phyloP scores from a whole-genome alignment of 2,329 filamentous ascomycete species.

The Byssochlamys sp. region DNA sequence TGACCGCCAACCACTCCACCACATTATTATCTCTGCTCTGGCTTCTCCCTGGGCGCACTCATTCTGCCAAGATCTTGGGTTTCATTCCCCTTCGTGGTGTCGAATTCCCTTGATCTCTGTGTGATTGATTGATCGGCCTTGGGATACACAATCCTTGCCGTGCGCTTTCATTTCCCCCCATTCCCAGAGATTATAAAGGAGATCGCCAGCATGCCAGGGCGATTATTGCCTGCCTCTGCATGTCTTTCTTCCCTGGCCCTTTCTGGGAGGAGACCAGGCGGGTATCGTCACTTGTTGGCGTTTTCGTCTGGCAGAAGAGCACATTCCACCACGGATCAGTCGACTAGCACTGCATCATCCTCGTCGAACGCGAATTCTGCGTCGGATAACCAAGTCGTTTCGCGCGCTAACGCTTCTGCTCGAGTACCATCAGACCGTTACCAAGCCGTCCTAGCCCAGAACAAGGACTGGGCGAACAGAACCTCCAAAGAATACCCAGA shows the following conservation, averaged over 20 bases:
- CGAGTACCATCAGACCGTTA: conserved; percentile 44
- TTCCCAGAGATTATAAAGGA: background rate
- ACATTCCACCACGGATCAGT: background rate
- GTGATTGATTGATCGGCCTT: background rate
- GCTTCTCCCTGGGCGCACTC: background rate
- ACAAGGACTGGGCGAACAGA: conserved; percentile 60
- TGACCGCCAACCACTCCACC: background rate
- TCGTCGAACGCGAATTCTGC: background rate
- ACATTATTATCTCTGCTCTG: background rate
- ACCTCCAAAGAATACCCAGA: conserved; percentile 57
- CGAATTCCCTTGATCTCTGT: too few relatives aligned
- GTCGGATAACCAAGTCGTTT: background rate
- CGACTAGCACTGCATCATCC: background rate
- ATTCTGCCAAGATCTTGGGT: background rate
- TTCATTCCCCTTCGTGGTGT: background rate
- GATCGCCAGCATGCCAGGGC: background rate
- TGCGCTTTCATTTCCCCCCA: background rate
- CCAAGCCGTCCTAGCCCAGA: conserved; percentile 55
- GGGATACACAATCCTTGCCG: background rate
- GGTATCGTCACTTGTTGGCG: background rate
- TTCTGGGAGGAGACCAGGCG: background rate
- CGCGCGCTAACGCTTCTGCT: background rate
- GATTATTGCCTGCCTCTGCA: background rate
- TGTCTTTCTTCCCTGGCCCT: background rate
- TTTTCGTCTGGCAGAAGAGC: background rate